phyloP scores from a whole-genome alignment of 331 rosid genomes.

The Phaseolus coccineus region DNA sequence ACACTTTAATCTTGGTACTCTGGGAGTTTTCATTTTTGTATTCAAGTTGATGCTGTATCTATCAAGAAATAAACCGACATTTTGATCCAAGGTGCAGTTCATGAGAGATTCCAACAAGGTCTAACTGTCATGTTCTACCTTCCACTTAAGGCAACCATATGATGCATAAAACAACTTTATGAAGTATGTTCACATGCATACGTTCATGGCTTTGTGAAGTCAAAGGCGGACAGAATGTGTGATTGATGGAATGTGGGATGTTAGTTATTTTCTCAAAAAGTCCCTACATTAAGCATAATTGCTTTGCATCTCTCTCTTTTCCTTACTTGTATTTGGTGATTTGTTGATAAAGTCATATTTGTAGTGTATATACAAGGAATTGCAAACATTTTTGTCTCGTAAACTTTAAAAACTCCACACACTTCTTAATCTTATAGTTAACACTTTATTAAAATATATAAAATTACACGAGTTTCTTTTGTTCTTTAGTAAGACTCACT shows the following conservation, averaged over 20 bases:
- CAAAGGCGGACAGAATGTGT: neutral
- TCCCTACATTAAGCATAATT: constrained; percentile 2
- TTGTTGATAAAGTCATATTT: constrained; percentile 14
- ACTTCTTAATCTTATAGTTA: neutral
- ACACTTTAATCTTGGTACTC: constrained; percentile 44
- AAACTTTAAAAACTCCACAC: neutral
- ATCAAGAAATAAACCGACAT: constrained; percentile 1
- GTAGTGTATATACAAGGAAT: neutral
- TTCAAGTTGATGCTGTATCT: constrained; percentile 14
- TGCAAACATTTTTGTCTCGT: neutral
- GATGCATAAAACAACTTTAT: constrained; percentile 5
- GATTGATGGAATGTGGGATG: constrained; percentile 17
- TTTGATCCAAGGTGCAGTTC: constrained; percentile 20
- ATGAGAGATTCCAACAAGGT: constrained; percentile 26
- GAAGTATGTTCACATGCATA: constrained; percentile 12
- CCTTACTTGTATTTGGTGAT: neutral
- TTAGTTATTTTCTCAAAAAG: constrained; percentile 10
- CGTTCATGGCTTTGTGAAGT: constrained; percentile 33
- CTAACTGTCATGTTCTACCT: neutral
- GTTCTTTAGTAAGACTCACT: neutral
- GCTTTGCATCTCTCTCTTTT: neutral
- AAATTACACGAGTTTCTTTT: neutral
- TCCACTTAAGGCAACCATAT: constrained; percentile 21
- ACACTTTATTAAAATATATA: neutral
- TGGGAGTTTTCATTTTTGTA: constrained; percentile 15